A percentile compares a stretch with the other conserved stretches of the same genome.
Evolutionary conservation across 116 monocot species (phyloP).

Genomic region (Zostera marina): DNA sequence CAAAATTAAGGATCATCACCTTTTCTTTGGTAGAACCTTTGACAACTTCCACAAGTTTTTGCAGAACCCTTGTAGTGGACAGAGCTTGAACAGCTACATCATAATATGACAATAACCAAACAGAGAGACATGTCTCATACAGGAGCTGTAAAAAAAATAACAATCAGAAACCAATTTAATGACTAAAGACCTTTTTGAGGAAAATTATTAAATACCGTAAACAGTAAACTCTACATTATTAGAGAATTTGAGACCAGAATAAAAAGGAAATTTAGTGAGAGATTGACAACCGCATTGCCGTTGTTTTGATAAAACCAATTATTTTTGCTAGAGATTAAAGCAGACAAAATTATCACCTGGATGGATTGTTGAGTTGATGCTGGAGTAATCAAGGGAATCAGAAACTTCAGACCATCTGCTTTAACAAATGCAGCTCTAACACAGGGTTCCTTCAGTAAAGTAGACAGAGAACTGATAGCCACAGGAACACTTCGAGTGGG

Average conservation of each 20-base stretch:
- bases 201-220: too few relatives aligned
- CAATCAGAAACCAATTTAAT: not conserved
- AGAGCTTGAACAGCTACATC: constrained; percentile 77
- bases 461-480: constrained; percentile 54
- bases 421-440: constrained; percentile 73
- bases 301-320: too few relatives aligned
- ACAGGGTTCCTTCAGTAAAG: constrained; percentile 49
- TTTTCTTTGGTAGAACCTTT: constrained; percentile 94
- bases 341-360: constrained; percentile 34
- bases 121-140: constrained; percentile 87
- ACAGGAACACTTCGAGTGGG: constrained; percentile 52
- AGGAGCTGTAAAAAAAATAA: constrained; percentile 50
- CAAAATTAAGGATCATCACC: constrained; percentile 18
- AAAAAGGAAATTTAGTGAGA: too few relatives aligned
- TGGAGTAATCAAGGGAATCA: constrained; percentile 81
- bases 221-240: too few relatives aligned
- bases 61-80: constrained; percentile 52
- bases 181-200: not conserved
- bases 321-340: not conserved
- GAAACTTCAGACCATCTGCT: constrained; percentile 71
- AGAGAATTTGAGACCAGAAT: too few relatives aligned
- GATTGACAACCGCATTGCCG: too few relatives aligned
- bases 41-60: constrained; percentile 75
- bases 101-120: constrained; percentile 94
- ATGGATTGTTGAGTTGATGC: constrained; percentile 95